Evolutionary conservation across 495 filamentous ascomycete species (phyloP), one percentile per base, ranked within the genome.

Genomic region (Neurospora sp.): DNA sequence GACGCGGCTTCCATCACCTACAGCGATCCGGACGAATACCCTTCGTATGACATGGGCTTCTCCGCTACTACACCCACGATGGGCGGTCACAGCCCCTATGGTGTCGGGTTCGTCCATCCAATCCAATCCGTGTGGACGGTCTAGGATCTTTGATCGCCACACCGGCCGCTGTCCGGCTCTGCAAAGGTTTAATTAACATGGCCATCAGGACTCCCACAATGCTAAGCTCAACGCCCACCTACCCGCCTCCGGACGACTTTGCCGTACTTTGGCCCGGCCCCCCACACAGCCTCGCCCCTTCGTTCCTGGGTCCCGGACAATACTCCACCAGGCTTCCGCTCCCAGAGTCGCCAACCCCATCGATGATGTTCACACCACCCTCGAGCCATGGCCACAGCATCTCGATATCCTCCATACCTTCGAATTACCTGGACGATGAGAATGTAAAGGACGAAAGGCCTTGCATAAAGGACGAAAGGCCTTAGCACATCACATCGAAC

Each of bases 41-140:
- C 74, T 70, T 74, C 79, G 41, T 86, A 77, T 70, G 82, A 84
- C 74, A 74, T 81, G 72, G 76, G 79, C 73, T 80, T 78, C 74
- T 75, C 81, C 77, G 76, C 80, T 68, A 75, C 75, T 70, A 73
- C 79, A 41, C 80, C 79, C 71, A 78, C 82, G 77, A 79, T 79
- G 76, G 81, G 77, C 73, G 80, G 81, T 76, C 75, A 78, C 78
- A 80, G 75, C 82, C 80, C 83, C 77, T 87, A 83, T 82, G 82
- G 83, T 81, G 82, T 83, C 79, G 85, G 85, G 83, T 86, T 85
- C 82, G 85, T 87, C 80, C 76, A 83, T 85, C 85, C 85, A 82
- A 80, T 83, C 81, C 84, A 85, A 81, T 78, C 82, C 73, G 82
- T 84, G 80, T 86, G 84, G 84, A 83, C 53, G 27, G 53, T 82